Base-by-base conservation (phyloP, 768 basidiomycete species). In the Lentinus brumalis region DNA sequence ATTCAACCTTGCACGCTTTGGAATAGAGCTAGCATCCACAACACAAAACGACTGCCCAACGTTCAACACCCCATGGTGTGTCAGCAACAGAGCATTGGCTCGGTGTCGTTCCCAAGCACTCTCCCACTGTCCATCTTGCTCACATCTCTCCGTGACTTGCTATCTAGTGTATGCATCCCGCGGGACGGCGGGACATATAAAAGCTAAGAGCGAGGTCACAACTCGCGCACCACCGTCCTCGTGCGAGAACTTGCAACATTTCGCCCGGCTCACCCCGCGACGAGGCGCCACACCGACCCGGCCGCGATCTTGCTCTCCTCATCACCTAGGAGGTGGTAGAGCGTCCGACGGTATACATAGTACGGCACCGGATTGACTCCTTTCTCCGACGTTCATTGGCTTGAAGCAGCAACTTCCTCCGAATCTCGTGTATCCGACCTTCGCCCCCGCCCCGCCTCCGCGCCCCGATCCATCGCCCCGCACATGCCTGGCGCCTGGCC, bases 291-390 rank as follows among this genome's bases (percentile, higher is more conserved):
- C 30, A 56, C 57, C 50, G 57, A 55, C 29, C 12, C 8, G 21
- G 42, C 50, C 15, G 62, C 50, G 30, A 40, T 54, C 46, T 44
- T 49, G 47, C 26, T n/a, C 26, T 40, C 71, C 56, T 81, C 81
- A 55, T 81, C 73, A 0, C 85, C 87, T 72, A 81, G 81, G 10
- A 87, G 71, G 72, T 89, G 88, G 74, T 86, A 89, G 46, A 79
- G 73, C 56, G 79, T 77, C 16, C 87, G 79, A 31, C 76, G 72
- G 60, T 79, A 75, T 63, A 88, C 51, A 83, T 73, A 74, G 84
- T 83, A 69, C 76, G 78, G 72, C 78, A 77, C 52, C 32, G 5
- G 32, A 35, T 35, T 35, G 32, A 35, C 32, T 35, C 32, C 5
- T 35, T 35, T 35, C 32, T 10, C 10, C 32, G 32, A 35, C 32